phyloP scores from a whole-genome alignment of 768 basidiomycete genomes.

The Lactarius pseudohatsudake region DNA sequence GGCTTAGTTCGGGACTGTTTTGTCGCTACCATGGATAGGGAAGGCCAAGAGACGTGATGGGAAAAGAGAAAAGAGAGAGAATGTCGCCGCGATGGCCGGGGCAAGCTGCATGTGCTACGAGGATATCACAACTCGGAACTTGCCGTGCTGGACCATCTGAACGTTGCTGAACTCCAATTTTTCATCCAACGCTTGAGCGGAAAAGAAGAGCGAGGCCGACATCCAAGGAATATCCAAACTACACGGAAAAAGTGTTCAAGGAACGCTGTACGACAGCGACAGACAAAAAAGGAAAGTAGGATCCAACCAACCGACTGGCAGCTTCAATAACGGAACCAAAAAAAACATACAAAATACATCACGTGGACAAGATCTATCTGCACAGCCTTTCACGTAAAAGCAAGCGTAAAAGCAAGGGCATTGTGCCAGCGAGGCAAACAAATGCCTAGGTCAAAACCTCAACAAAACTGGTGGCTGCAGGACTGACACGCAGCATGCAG shows the following conservation, averaged over 20 bases:
- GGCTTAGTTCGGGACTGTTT: constrained; percentile 20
- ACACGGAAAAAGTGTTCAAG: constrained; percentile 23
- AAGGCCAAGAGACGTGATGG: constrained; percentile 9
- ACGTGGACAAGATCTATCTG: constrained; percentile 11
- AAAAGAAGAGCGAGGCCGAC: constrained; percentile 19
- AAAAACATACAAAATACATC: constrained; percentile 2
- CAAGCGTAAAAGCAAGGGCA: too few relatives aligned
- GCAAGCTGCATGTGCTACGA: constrained; percentile 8
- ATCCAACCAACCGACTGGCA: background rate
- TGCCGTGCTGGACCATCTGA: constrained; percentile 18
- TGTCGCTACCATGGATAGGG: constrained; percentile 22
- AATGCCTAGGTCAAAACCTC: too few relatives aligned
- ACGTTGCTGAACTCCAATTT: constrained; percentile 14
- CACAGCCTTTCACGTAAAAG: too few relatives aligned
- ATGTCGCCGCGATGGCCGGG: constrained; percentile 10
- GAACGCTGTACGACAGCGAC: constrained; percentile 16
- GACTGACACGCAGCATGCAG: too few relatives aligned
- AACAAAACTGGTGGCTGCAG: too few relatives aligned
- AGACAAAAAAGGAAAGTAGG: constrained; percentile 21
- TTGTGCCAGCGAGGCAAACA: too few relatives aligned
- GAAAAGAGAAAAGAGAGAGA: constrained; percentile 12
- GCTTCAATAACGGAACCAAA: constrained; percentile 14
- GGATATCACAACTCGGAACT: constrained; percentile 20
- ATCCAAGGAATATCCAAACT: constrained; percentile 20
- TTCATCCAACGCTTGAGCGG: constrained; percentile 16